phyloP scores from a whole-genome alignment of 768 basidiomycete species.

The Tephrocybe sp. region DNA sequence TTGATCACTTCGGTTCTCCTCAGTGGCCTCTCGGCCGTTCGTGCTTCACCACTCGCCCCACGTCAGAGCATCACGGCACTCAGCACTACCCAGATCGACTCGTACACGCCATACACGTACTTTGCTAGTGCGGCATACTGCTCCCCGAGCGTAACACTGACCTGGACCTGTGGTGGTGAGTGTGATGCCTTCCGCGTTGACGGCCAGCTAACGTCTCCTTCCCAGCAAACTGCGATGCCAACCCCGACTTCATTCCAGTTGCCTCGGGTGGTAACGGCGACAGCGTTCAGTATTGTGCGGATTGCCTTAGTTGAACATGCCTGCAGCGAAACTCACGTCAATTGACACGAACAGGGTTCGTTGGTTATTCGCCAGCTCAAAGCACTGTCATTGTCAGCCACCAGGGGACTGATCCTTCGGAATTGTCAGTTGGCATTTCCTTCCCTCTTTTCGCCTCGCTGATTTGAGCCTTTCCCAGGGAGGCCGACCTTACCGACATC shows the following conservation, averaged over 20 bases:
- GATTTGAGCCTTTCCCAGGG: slow-evolving; percentile 20
- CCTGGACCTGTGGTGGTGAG: slow-evolving; percentile 56
- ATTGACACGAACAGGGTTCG: slow-evolving; percentile 13
- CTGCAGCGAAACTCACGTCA: neutral
- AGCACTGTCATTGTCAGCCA: slow-evolving; percentile 41
- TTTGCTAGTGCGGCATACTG: slow-evolving; percentile 58
- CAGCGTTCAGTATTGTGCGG: slow-evolving; percentile 38
- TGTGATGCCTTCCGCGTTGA: too few species aligned
- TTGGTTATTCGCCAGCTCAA: slow-evolving; percentile 31
- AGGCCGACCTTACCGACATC: slow-evolving; percentile 38
- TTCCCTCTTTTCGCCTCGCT: neutral
- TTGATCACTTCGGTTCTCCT: neutral
- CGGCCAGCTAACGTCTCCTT: too few species aligned
- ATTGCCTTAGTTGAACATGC: too few species aligned
- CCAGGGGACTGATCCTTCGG: slow-evolving; percentile 39
- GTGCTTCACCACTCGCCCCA: slow-evolving; percentile 16
- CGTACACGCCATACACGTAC: slow-evolving; percentile 45
- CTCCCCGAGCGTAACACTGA: slow-evolving; percentile 35
- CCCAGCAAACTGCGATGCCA: slow-evolving; percentile 40
- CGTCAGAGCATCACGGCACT: slow-evolving; percentile 39
- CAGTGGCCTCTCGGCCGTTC: slow-evolving; percentile 5
- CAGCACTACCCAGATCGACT: slow-evolving; percentile 37
- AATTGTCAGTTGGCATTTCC: slow-evolving; percentile 28
- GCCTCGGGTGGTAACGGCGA: slow-evolving; percentile 46
- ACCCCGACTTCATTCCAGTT: slow-evolving; percentile 39